These are phyloP conservation scores for Pythium oligandrum DNA, from an alignment of 352 stramenopile species.

Conservation along the genomic window DNA sequence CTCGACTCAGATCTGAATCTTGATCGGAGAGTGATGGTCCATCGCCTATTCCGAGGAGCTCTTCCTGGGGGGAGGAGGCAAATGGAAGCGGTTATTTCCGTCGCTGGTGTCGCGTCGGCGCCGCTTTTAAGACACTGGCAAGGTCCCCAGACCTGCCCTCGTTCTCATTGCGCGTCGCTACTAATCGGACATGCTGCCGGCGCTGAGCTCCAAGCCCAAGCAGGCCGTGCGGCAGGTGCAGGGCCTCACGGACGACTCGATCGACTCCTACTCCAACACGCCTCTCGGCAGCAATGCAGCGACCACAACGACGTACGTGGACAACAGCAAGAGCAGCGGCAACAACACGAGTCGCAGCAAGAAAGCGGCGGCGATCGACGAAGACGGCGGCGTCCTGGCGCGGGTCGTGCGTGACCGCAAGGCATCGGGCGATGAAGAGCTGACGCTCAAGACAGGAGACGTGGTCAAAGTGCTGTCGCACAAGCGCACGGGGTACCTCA, in stretches of 20 bases:
- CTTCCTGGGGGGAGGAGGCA: too few relatives aligned
- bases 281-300: conserved; percentile 19
- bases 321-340: conserved; percentile 36
- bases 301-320: conserved; percentile 34
- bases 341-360: conserved; percentile 16
- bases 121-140: too few relatives aligned
- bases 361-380: conserved; percentile 15
- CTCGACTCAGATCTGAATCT: too few relatives aligned
- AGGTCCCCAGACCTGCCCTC: too few relatives aligned
- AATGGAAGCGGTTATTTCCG: too few relatives aligned
- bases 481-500: conserved; percentile 80
- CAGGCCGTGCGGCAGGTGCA: conserved; percentile 76
- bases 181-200: conserved; percentile 41
- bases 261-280: conserved; percentile 80
- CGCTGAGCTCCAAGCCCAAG: conserved; percentile 80
- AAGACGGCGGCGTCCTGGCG: conserved; percentile 27
- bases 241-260: conserved; percentile 80
- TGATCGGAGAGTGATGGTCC: too few relatives aligned
- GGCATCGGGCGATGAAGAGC: conserved; percentile 65
- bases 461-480: conserved; percentile 68
- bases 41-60: too few relatives aligned
- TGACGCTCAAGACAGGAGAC: conserved; percentile 55
- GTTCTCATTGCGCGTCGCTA: too few relatives aligned
- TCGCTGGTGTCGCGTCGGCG: too few relatives aligned
- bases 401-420: conserved; percentile 72